These are phyloP conservation scores for Clarireedia sp. DNA, from an alignment of 2,329 filamentous ascomycete genomes.

Conservation along the genomic window DNA sequence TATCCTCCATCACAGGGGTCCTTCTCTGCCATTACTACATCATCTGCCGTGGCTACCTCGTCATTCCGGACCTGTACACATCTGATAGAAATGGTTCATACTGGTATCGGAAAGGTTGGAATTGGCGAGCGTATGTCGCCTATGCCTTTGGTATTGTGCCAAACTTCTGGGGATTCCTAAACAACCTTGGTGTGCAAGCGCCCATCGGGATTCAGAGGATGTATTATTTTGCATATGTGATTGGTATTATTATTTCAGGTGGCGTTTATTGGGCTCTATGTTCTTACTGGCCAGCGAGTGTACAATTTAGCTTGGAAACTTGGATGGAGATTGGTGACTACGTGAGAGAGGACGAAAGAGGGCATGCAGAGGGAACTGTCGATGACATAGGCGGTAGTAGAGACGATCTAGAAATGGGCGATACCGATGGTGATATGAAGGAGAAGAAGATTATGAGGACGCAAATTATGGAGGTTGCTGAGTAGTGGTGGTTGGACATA, in stretches of 20 bases:
- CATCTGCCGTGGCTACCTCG: constrained; percentile 30
- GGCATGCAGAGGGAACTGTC: neutral
- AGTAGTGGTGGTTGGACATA: no score
- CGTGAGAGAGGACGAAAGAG: constrained; percentile 24
- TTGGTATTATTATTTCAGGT: constrained; percentile 40
- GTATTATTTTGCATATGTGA: constrained; percentile 49
- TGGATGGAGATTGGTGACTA: constrained; percentile 34
- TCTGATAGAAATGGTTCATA: constrained; percentile 26
- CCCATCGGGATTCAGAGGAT: constrained; percentile 34
- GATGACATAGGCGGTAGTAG: neutral
- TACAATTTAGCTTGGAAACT: constrained; percentile 15
- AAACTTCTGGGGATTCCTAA: constrained; percentile 36
- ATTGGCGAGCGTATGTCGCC: constrained; percentile 29
- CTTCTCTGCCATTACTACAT: constrained; percentile 37
- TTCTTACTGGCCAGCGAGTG: constrained; percentile 14
- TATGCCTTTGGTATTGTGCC: constrained; percentile 33
- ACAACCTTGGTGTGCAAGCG: constrained; percentile 33
- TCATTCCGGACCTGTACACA: constrained; percentile 32
- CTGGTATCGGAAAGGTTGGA: constrained; percentile 31
- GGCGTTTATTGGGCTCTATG: constrained; percentile 23
- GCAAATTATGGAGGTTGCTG: no score
- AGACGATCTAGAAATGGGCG: no score
- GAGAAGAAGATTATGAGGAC: neutral
- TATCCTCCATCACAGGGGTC: constrained; percentile 36
- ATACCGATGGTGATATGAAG: neutral